A percentile compares a stretch with the other conserved stretches of the same genome.
Conservation (phyloP, 495 filamentous ascomycete species). For the Lepraria neglecta region DNA sequence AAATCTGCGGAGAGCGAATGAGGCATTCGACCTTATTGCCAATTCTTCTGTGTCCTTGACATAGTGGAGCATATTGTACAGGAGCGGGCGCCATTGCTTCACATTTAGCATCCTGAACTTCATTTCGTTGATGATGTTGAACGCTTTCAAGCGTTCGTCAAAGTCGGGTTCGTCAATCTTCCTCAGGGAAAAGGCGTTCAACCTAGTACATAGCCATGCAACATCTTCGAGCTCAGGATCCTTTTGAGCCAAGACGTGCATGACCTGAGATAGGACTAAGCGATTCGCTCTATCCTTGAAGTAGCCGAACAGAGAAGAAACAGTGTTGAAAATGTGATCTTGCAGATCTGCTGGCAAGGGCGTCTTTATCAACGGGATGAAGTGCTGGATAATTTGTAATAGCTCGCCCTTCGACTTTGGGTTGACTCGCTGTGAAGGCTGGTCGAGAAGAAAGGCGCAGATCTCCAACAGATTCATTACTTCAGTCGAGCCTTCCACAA, state of each 20-base stretch:
- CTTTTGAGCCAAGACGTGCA: conserved; percentile 59
- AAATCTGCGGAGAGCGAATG: conserved; percentile 74
- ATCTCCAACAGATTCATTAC: conserved; percentile 69
- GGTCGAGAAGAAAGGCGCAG: conserved; percentile 70
- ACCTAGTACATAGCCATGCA: conserved; percentile 63
- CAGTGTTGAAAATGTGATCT: conserved; percentile 52
- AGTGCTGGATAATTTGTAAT: conserved; percentile 65
- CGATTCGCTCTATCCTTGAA: conserved; percentile 75
- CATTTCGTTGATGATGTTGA: conserved; percentile 59
- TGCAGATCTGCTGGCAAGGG: conserved; percentile 52
- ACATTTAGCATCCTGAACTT: conserved; percentile 48
- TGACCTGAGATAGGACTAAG: conserved; percentile 60
- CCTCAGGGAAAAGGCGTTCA: conserved; percentile 67
- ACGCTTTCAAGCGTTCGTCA: conserved; percentile 69
- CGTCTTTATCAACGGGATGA: conserved; percentile 57
- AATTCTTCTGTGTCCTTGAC: conserved; percentile 84
- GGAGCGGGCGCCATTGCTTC: conserved; percentile 83
- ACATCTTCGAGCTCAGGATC: conserved; percentile 55
- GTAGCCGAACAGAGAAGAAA: conserved; percentile 74
- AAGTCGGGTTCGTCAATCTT: conserved; percentile 82
- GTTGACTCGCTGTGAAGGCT: conserved; percentile 72
- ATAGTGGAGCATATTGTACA: conserved; percentile 86
- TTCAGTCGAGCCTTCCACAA: conserved; percentile 62
- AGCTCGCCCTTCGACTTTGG: conserved; percentile 78
- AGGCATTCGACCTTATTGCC: conserved; percentile 76